Percentiles rank a stretch among this genome's conserved stretches.
Evolutionary conservation across 495 filamentous ascomycete genomes (phyloP).

Genomic region (Aspergillus homomorphus): DNA sequence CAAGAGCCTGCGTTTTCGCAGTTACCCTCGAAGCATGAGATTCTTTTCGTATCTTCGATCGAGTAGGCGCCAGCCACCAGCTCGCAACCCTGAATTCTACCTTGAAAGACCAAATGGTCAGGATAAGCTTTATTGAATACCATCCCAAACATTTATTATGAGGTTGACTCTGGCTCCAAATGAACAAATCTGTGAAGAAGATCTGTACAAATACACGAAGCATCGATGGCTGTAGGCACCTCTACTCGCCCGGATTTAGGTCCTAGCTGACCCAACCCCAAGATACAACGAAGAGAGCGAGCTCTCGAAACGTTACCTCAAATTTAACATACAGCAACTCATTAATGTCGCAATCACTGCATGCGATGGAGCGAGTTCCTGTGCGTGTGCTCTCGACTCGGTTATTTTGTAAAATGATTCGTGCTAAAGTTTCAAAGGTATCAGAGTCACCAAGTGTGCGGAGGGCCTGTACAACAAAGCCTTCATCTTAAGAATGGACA

Average conservation of each 20-base stretch:
- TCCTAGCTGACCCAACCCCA: constrained; percentile 11
- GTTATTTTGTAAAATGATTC: background rate
- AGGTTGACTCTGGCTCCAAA: no score
- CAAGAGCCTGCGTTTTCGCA: no score
- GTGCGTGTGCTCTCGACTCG: constrained; percentile 18
- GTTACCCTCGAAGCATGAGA: no score
- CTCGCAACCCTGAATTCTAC: no score
- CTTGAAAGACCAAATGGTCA: no score
- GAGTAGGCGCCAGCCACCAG: no score
- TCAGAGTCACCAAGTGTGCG: constrained; percentile 29
- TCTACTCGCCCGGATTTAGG: constrained; percentile 3
- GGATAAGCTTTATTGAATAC: no score
- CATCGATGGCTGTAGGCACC: constrained; percentile 37
- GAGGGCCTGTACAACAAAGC: constrained; percentile 36
- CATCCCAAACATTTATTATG: no score
- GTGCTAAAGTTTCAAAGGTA: no score
- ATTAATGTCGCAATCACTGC: constrained; percentile 30
- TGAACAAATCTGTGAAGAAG: constrained; percentile 6
- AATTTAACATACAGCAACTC: constrained; percentile 36
- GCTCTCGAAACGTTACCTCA: constrained; percentile 35
- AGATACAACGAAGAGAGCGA: constrained; percentile 35
- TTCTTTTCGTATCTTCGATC: no score
- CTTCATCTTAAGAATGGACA: constrained; percentile 39
- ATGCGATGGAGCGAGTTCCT: constrained; percentile 29
- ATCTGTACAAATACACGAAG: constrained; percentile 19